phyloP scores from a whole-genome alignment of 257 asterid species.

The Salvia miltiorrhiza region DNA sequence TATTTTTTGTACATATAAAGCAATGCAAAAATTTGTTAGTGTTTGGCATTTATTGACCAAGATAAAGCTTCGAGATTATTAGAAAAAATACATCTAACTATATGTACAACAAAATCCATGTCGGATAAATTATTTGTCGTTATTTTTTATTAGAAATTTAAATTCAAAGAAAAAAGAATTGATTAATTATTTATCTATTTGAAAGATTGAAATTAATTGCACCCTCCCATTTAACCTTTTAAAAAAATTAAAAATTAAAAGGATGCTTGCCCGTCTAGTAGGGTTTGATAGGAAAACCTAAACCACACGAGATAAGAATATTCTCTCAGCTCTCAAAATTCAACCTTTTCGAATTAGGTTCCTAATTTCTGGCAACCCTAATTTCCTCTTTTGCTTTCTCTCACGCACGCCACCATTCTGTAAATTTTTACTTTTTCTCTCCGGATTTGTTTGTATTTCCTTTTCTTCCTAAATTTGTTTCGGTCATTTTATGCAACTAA shows the following conservation, averaged over 20 bases:
- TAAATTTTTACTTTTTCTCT: background rate
- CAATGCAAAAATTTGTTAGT: too few relatives aligned
- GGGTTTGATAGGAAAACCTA: conserved; percentile 9
- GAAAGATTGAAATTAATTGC: background rate
- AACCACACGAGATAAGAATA: background rate
- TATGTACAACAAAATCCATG: too few relatives aligned
- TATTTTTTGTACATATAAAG: too few relatives aligned
- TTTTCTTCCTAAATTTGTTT: background rate
- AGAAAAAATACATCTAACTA: too few relatives aligned
- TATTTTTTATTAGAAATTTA: background rate
- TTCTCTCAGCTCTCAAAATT: background rate
- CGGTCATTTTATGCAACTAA: background rate
- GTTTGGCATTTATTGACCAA: too few relatives aligned
- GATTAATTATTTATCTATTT: background rate
- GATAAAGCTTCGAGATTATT: too few relatives aligned
- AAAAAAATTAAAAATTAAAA: background rate
- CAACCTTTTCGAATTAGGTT: background rate
- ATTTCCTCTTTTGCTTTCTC: too few relatives aligned
- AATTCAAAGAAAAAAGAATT: background rate
- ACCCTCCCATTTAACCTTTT: too few relatives aligned
- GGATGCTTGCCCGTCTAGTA: background rate
- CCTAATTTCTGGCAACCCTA: conserved; percentile 22
- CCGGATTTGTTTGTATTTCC: background rate
- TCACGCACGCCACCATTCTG: conserved; percentile 6
- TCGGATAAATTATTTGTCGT: too few relatives aligned